These are phyloP conservation scores for Mycena sanguinolenta DNA, from an alignment of 768 basidiomycete genomes.

Conservation along the genomic window DNA sequence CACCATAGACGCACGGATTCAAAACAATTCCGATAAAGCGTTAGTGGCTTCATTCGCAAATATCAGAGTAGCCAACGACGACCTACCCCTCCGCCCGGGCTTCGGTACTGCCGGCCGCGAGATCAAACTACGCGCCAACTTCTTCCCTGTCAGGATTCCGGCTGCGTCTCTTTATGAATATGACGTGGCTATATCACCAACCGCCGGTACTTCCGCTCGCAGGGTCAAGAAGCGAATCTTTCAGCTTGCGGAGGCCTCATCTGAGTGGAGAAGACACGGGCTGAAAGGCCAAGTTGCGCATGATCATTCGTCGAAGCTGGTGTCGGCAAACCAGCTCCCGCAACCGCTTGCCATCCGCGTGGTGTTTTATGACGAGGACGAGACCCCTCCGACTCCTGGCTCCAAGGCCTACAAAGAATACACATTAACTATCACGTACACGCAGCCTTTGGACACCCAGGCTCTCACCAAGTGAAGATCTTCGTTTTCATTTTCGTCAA, in stretches of 20 bases:
- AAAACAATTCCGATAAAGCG: slow-evolving; percentile 55
- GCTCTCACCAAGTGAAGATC: slow-evolving; percentile 54
- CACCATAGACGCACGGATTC: slow-evolving; percentile 57
- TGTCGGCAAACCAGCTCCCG: slow-evolving; percentile 60
- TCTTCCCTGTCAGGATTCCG: slow-evolving; percentile 70
- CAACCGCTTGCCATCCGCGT: slow-evolving; percentile 60
- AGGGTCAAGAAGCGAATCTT: slow-evolving; percentile 73
- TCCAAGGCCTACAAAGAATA: slow-evolving; percentile 59
- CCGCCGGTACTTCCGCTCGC: slow-evolving; percentile 61
- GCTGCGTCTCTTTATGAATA: slow-evolving; percentile 72
- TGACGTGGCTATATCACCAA: slow-evolving; percentile 66
- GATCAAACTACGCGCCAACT: slow-evolving; percentile 74
- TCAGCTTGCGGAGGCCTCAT: slow-evolving; percentile 68
- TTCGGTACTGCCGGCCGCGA: slow-evolving; percentile 65
- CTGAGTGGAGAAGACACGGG: slow-evolving; percentile 64
- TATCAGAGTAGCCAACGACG: slow-evolving; percentile 48
- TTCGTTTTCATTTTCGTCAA: slow-evolving; percentile 44
- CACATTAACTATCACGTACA: slow-evolving; percentile 57
- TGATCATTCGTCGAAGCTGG: slow-evolving; percentile 66
- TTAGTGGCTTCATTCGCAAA: slow-evolving; percentile 54
- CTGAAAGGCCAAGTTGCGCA: slow-evolving; percentile 64
- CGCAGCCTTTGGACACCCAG: slow-evolving; percentile 66
- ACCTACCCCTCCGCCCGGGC: slow-evolving; percentile 71
- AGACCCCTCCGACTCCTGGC: slow-evolving; percentile 55
- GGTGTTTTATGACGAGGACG: slow-evolving; percentile 66